Conservation (phyloP, 352 stramenopile genomes). For the Halophytophthora batemanensis region DNA sequence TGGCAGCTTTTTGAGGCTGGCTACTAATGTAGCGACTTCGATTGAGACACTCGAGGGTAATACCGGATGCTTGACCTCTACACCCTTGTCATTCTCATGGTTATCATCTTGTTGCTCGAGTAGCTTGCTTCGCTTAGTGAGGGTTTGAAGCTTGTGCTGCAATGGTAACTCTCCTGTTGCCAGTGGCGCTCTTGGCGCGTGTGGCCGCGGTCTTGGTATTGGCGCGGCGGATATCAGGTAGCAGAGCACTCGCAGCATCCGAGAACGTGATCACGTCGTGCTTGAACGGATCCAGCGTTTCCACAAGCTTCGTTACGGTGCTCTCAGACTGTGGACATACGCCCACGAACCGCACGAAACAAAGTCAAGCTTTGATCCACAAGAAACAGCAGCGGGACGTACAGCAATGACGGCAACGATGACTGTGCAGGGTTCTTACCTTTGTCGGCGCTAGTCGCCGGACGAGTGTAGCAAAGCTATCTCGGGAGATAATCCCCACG, state of each 20-base stretch:
- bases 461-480: slow-evolving; percentile 34
- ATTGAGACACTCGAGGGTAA: neutral
- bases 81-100: too few species aligned
- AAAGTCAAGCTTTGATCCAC: slow-evolving; percentile 1
- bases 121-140: slow-evolving; percentile 5
- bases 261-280: slow-evolving; percentile 81
- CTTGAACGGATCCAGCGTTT: slow-evolving; percentile 56
- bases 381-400: neutral
- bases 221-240: slow-evolving; percentile 29
- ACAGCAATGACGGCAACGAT: neutral
- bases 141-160: neutral
- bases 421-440: slow-evolving; percentile 10
- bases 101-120: neutral
- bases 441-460: slow-evolving; percentile 36
- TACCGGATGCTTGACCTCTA: slow-evolving; percentile 9
- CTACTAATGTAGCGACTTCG: slow-evolving; percentile 32
- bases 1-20: slow-evolving; percentile 57
- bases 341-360: neutral
- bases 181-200: slow-evolving; percentile 11
- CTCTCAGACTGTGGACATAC: slow-evolving; percentile 23
- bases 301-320: slow-evolving; percentile 39
- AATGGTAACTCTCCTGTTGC: neutral
- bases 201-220: slow-evolving; percentile 5
- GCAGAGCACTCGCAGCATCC: slow-evolving; percentile 39
- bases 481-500: slow-evolving; percentile 54